A percentile compares a stretch with the other conserved stretches of the same genome.
Conservation (phyloP, 73 alveolate genomes). For the Paraurostyla sp. region DNA sequence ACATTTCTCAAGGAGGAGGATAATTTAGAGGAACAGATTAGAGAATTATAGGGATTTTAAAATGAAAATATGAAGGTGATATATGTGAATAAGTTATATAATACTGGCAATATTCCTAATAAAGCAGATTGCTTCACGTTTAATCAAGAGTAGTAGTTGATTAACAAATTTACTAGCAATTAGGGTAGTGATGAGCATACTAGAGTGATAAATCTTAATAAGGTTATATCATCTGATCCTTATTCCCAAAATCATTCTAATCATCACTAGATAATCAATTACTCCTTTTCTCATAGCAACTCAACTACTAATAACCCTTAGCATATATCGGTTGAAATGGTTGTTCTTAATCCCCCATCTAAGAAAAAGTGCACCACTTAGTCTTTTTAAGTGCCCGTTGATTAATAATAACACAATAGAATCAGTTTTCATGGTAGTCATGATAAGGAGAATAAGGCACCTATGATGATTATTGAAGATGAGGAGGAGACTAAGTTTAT, state of each 20-base stretch:
- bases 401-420: background rate
- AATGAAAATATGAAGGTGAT: background rate
- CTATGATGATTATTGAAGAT: constrained; percentile 7
- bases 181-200: background rate
- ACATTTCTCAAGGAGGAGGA: constrained; percentile 29
- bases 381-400: background rate
- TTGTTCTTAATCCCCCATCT: too few species aligned
- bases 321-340: too few species aligned
- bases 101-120: background rate
- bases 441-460: background rate
- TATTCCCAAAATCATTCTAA: background rate
- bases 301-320: background rate
- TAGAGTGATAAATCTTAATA: background rate
- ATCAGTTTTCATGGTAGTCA: background rate
- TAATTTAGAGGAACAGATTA: background rate
- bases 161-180: background rate
- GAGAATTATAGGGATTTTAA: background rate
- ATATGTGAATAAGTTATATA: background rate
- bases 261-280: background rate
- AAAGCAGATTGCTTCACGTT: constrained; percentile 4
- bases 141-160: background rate
- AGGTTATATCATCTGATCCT: background rate
- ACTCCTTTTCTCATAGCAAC: background rate
- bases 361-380: background rate
- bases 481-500: constrained; percentile 14